Evolutionary conservation across 2,329 filamentous ascomycete species (phyloP), one percentile per base, ranked within the genome.

Genomic region (Fusarium begoniae): DNA sequence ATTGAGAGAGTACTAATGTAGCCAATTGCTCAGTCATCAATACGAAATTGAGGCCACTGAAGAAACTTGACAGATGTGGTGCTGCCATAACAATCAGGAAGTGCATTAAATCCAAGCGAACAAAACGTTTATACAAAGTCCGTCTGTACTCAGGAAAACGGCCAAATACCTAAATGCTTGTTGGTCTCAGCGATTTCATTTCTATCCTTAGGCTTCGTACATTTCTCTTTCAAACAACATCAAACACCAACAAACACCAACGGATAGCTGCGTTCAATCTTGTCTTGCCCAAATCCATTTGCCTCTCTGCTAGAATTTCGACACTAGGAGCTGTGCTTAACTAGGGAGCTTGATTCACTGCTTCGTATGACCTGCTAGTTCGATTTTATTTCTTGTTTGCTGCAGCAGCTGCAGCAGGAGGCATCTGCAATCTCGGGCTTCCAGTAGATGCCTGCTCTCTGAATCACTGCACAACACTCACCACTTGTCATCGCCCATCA

Each of bases 381-480:
- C 12, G 10, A 13, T 20, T 30, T 43, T 10, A 7, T 40, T n/a
- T 15, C 30, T 28, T 54, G 43, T n/a, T 47, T 37, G 20, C 32
- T 12, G 12, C 8, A n/a, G 32, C 45, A 40, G 18, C 26, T 14
- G 11, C 13, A 38, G 26, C 45, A 47, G 38, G 20, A 26, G n/a
- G 30, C 30, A 51, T 26, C 35, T 32, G 22, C 20, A 47, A 37
- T 22, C 28, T 57, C 38, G 26, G 24, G 8, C n/a, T 45, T 64
- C 24, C n/a, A 41, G 56, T 18, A 45, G 26, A 43, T 28, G 63
- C 51, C 20, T 26, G 20, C 17, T 63, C 22, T 20, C 28, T 71
- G 70, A 73, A 68, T 68, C 70, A 73, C 66, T 63, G 53, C 57
- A 22, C 53, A 45, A 28, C 50, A 61, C 41, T 57, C 26, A 6